These are phyloP conservation scores for Coemansia erecta DNA, from an alignment of 192 early-diverging fungal genomes.

Conservation along the genomic window DNA sequence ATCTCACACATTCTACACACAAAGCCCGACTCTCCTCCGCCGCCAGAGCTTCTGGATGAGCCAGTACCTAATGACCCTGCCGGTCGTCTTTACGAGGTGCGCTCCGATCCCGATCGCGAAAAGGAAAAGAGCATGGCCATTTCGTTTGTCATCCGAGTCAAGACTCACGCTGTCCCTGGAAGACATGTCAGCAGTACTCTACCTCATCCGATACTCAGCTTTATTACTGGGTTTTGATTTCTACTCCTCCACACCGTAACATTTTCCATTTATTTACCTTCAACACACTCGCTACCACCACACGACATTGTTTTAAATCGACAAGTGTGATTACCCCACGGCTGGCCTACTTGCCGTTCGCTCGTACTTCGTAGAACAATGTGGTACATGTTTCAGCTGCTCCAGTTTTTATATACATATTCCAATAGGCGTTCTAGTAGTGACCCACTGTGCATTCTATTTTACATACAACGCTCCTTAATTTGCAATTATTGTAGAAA, in stretches of 20 bases:
- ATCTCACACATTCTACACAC: constrained; percentile 39
- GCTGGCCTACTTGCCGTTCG: too few relatives aligned
- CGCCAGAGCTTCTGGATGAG: constrained; percentile 44
- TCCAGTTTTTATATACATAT: background rate
- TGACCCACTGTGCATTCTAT: background rate
- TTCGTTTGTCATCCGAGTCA: constrained; percentile 44
- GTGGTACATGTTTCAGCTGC: background rate
- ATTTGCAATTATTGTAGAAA: background rate
- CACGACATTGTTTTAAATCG: too few relatives aligned
- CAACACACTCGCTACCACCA: background rate
- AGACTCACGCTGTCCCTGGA: constrained; percentile 19
- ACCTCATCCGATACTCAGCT: constrained; percentile 44
- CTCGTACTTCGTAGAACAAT: background rate
- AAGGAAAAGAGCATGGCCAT: constrained; percentile 34
- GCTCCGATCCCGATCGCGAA: constrained; percentile 33
- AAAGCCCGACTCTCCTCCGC: constrained; percentile 24
- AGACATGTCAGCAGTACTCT: constrained; percentile 25
- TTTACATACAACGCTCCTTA: background rate
- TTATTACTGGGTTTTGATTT: constrained; percentile 20
- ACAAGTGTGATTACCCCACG: too few relatives aligned
- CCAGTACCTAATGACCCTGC: constrained; percentile 45
- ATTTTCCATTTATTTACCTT: background rate
- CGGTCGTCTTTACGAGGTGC: constrained; percentile 42
- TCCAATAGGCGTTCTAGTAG: background rate
- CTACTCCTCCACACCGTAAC: background rate